These are phyloP conservation scores for Westerdykella aurantiaca DNA, from an alignment of 2,329 filamentous ascomycete genomes.

Conservation along the genomic window DNA sequence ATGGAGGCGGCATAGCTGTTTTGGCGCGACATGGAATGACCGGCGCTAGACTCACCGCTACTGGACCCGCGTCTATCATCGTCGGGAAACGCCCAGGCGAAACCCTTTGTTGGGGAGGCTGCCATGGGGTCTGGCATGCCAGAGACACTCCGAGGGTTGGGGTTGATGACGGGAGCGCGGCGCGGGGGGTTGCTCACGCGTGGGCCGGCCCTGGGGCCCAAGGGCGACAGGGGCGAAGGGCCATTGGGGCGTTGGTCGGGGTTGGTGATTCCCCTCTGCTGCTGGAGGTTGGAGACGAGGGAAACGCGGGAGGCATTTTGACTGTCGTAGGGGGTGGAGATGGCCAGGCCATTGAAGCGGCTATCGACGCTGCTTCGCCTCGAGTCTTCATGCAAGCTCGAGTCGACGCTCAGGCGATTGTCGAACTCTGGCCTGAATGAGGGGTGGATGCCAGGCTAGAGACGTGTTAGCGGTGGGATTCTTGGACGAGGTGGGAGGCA, in stretches of 20 bases:
- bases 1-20: slow-evolving; percentile 73
- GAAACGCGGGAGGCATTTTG: slow-evolving; percentile 72
- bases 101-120: slow-evolving; percentile 73
- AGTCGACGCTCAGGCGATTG: slow-evolving; percentile 47
- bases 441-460: slow-evolving; percentile 43
- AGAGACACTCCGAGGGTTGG: slow-evolving; percentile 56
- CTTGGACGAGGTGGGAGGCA: slow-evolving; percentile 24
- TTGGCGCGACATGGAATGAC: slow-evolving; percentile 57
- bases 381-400: slow-evolving; percentile 49
- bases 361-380: slow-evolving; percentile 76
- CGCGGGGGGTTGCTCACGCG: slow-evolving; percentile 41
- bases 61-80: slow-evolving; percentile 51
- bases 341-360: slow-evolving; percentile 65
- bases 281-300: slow-evolving; percentile 64
- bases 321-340: slow-evolving; percentile 65
- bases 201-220: slow-evolving; percentile 30
- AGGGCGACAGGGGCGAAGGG: slow-evolving; percentile 42
- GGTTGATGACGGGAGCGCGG: slow-evolving; percentile 70
- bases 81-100: slow-evolving; percentile 78
- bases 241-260: slow-evolving; percentile 40
- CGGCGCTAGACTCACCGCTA: slow-evolving; percentile 45
- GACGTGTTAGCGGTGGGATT: slow-evolving; percentile 18
- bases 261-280: slow-evolving; percentile 47
- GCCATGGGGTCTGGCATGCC: slow-evolving; percentile 60
- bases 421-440: slow-evolving; percentile 48